phyloP scores from a whole-genome alignment of 495 filamentous ascomycete genomes.

The Aspergillus ellipticus region DNA sequence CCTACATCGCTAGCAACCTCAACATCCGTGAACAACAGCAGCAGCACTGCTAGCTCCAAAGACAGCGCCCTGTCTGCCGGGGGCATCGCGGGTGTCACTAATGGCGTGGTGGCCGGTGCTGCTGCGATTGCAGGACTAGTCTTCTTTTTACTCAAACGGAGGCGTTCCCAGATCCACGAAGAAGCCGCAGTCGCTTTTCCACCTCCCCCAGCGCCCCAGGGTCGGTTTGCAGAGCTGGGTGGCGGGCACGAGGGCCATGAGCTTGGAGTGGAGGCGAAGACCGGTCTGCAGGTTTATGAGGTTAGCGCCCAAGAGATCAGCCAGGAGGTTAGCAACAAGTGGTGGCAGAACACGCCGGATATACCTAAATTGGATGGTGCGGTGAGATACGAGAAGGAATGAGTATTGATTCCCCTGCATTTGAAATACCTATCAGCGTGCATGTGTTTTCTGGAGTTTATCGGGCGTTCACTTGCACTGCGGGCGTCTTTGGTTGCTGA shows the following conservation, averaged over 20 bases:
- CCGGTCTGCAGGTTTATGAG: no score
- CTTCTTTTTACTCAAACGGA: background rate
- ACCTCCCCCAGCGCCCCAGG: background rate
- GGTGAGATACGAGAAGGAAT: background rate
- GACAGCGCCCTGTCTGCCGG: background rate
- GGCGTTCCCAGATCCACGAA: background rate
- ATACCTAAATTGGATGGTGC: background rate
- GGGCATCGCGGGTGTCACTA: background rate
- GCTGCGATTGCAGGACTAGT: background rate
- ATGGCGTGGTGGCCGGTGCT: background rate
- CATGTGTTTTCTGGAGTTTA: background rate
- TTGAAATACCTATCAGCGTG: background rate
- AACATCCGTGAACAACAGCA: background rate
- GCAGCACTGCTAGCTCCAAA: background rate
- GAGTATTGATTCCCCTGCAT: background rate
- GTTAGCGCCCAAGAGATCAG: no score
- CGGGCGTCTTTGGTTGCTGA: no score
- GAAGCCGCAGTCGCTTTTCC: background rate
- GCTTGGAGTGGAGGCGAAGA: background rate
- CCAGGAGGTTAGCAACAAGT: no score
- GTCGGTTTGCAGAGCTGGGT: background rate
- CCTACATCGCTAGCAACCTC: background rate
- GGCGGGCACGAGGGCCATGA: background rate
- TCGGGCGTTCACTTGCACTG: no score
- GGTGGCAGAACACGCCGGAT: background rate